These are phyloP conservation scores for Leishmania lainsoni DNA, from an alignment of 208 protist species.

Conservation along the genomic window DNA sequence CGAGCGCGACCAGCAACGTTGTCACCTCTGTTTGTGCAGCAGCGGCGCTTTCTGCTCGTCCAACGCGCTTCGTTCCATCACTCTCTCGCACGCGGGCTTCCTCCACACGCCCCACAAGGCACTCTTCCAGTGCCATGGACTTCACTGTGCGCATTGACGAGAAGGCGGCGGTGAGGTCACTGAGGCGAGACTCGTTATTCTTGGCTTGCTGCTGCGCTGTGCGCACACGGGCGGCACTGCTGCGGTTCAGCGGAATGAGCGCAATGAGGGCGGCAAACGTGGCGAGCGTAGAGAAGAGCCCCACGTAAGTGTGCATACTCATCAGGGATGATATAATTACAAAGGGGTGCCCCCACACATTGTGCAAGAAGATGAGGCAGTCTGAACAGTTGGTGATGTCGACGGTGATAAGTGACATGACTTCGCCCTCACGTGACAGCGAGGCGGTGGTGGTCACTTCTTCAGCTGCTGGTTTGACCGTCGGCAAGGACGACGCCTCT, in stretches of 20 bases:
- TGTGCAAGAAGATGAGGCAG: constrained; percentile 74
- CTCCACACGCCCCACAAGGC: constrained; percentile 44
- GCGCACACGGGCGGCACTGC: constrained; percentile 45
- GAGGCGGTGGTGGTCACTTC: constrained; percentile 3
- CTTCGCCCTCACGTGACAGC: constrained; percentile 52
- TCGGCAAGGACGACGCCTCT: constrained; percentile 2
- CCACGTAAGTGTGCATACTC: constrained; percentile 75
- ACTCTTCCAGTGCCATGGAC: constrained; percentile 65
- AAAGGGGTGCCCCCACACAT: constrained; percentile 73
- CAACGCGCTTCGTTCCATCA: constrained; percentile 40
- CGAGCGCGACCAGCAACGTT: constrained; percentile 60
- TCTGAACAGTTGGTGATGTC: constrained; percentile 67
- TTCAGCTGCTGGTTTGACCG: constrained; percentile 5
- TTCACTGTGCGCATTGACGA: constrained; percentile 76
- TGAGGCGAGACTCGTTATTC: constrained; percentile 53
- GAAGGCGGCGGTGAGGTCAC: constrained; percentile 60
- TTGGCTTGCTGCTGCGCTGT: constrained; percentile 57
- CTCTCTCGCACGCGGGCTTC: constrained; percentile 48
- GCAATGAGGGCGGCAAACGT: constrained; percentile 58
- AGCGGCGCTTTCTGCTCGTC: constrained; percentile 47
- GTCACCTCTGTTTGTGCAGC: constrained; percentile 59
- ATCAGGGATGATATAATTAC: constrained; percentile 57
- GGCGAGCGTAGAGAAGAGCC: constrained; percentile 50
- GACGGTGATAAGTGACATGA: constrained; percentile 65
- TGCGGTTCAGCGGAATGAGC: constrained; percentile 62